Base-by-base conservation (phyloP, 768 basidiomycete genomes). In the Kwoniella sp. region DNA sequence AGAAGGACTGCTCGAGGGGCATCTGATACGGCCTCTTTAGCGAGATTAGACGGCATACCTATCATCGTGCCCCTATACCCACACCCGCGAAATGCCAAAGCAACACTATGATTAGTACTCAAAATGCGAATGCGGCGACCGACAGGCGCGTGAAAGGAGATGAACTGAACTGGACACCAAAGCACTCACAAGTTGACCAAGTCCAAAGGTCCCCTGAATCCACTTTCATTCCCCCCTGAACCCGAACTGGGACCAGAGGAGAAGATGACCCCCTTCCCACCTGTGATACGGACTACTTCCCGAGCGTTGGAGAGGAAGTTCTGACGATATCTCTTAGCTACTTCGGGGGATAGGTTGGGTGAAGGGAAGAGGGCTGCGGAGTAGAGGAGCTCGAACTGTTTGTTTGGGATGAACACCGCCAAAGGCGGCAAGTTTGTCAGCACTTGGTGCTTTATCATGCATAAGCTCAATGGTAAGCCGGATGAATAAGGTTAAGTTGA, bases 41-140 rank as follows among this genome's bases (percentile, higher is more conserved):
- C 76, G 1, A 78, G 68, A 65, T 80, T 80, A 21, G 77, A 73
- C 29, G 77, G 76, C 79, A 80, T 77, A 1, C 79, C 79, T 48
- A 79, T 66, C 53, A 75, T 66, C 26, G 72, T 68, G 10, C 65
- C 77, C 13, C 76, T 77, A n/a, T n/a, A n/a, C n/a, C n/a, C n/a
- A n/a, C n/a, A n/a, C n/a, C n/a, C n/a, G n/a, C n/a, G n/a, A n/a
- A n/a, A n/a, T n/a, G n/a, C n/a, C n/a, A n/a, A n/a, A n/a, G n/a
- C n/a, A n/a, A n/a, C n/a, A n/a, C n/a, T n/a, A n/a, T n/a, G n/a
- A n/a, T n/a, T n/a, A n/a, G n/a, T n/a, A 30, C 1, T 40, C 33
- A 13, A 33, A 13, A 6, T 33, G 33, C 33, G 33, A 6, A 33
- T 33, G 13, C n/a, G n/a, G n/a, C n/a, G n/a, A n/a, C n/a, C n/a